Conservation (phyloP, 1,284 basidiomycete species). For the Tremellales sp. region DNA sequence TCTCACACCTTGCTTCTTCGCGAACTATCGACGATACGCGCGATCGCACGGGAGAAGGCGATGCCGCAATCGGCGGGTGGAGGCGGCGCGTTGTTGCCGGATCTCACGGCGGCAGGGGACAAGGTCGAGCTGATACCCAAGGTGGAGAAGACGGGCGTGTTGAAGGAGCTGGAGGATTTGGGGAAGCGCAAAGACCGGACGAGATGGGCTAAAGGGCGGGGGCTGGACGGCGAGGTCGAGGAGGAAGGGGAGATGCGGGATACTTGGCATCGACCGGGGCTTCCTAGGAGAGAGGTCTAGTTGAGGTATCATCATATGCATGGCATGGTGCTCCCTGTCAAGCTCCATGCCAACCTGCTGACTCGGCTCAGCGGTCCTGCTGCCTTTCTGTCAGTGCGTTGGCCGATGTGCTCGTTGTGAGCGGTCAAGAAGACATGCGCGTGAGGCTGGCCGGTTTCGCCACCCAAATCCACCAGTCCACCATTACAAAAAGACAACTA, state of each 20-base stretch:
- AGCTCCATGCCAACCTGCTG: neutral
- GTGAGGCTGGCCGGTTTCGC: too few relatives aligned
- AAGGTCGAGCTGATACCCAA: neutral
- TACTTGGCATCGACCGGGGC: conserved; percentile 28
- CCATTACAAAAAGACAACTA: too few relatives aligned
- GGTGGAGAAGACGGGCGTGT: conserved; percentile 5
- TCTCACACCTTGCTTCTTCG: conserved; percentile 20
- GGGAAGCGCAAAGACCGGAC: conserved; percentile 17
- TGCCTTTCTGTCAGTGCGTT: too few relatives aligned
- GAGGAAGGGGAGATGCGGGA: conserved; percentile 37
- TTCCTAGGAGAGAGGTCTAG: conserved; percentile 21
- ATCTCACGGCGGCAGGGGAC: conserved; percentile 1
- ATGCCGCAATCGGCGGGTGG: conserved; percentile 9
- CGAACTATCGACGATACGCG: conserved; percentile 14
- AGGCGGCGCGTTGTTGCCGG: neutral
- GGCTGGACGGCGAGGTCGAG: conserved; percentile 31
- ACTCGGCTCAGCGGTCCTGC: neutral
- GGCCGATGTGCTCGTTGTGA: too few relatives aligned
- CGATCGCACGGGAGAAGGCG: conserved; percentile 8
- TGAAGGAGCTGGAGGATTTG: conserved; percentile 13
- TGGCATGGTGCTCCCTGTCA: neutral
- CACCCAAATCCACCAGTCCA: too few relatives aligned
- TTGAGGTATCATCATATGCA: neutral
- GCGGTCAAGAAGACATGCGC: too few relatives aligned
- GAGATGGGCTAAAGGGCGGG: conserved; percentile 25